Percentiles rank a stretch among this genome's conserved stretches.
Conservation (phyloP, 2,329 filamentous ascomycete genomes). For the Stenocarpella maydis region DNA sequence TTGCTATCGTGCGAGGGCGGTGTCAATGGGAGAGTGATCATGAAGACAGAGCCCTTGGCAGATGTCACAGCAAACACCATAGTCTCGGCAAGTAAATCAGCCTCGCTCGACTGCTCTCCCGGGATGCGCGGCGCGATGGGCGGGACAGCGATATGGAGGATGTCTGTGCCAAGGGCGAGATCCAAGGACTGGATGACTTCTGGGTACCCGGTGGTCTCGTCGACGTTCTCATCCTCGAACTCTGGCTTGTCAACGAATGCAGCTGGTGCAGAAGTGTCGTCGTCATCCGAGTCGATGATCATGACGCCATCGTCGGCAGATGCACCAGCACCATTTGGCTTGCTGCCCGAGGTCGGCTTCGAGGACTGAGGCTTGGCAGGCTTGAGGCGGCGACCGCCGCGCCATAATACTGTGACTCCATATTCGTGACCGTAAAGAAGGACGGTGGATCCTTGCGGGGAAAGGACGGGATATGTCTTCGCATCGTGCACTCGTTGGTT, state of each 20-base stretch:
- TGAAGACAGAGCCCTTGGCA: slow-evolving; percentile 62
- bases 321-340: slow-evolving; percentile 57
- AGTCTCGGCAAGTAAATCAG: slow-evolving; percentile 60
- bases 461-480: slow-evolving; percentile 67
- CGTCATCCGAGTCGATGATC: slow-evolving; percentile 71
- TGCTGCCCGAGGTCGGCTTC: slow-evolving; percentile 48
- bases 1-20: slow-evolving; percentile 70
- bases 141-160: slow-evolving; percentile 63
- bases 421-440: slow-evolving; percentile 71
- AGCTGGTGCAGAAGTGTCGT: slow-evolving; percentile 48
- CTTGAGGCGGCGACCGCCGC: slow-evolving; percentile 69
- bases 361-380: slow-evolving; percentile 42
- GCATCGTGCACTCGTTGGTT: slow-evolving; percentile 65
- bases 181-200: slow-evolving; percentile 68
- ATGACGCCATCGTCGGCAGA: slow-evolving; percentile 61
- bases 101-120: slow-evolving; percentile 57
- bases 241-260: slow-evolving; percentile 62
- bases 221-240: slow-evolving; percentile 62
- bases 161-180: slow-evolving; percentile 64
- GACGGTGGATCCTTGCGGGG: slow-evolving; percentile 70
- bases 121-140: slow-evolving; percentile 59
- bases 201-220: slow-evolving; percentile 57
- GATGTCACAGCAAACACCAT: slow-evolving; percentile 70
- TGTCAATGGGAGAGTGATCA: slow-evolving; percentile 67
- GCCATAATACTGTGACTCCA: slow-evolving; percentile 69